Evolutionary conservation across 2,329 filamentous ascomycete species (phyloP).

Genomic region (Colletotrichum falcatum): DNA sequence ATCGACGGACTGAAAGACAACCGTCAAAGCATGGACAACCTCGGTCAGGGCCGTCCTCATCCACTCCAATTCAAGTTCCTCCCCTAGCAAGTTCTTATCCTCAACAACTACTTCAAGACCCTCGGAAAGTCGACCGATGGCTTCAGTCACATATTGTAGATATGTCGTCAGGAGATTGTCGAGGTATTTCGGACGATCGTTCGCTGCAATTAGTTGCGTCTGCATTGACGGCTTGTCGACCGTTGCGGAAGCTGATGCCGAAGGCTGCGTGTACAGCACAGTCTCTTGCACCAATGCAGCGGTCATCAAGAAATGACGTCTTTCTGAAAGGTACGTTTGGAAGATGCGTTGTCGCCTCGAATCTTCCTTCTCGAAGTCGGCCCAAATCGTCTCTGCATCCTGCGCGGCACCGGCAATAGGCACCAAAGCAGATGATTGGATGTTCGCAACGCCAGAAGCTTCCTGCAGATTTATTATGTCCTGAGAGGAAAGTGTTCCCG

Average conservation of each 20-base stretch:
- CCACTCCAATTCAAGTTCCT: constrained; percentile 70
- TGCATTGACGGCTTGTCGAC: constrained; percentile 29
- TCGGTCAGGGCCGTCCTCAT: constrained; percentile 74
- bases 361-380: constrained; percentile 71
- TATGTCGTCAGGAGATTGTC: constrained; percentile 62
- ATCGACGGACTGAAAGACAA: constrained; percentile 78
- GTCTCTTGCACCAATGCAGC: constrained; percentile 67
- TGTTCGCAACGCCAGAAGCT: constrained; percentile 74
- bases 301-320: constrained; percentile 74
- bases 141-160: constrained; percentile 59
- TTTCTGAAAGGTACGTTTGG: constrained; percentile 77
- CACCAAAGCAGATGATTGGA: constrained; percentile 68
- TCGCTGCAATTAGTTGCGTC: constrained; percentile 3
- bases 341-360: constrained; percentile 76
- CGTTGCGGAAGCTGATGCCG: constrained; percentile 18
- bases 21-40: constrained; percentile 77
- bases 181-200: constrained; percentile 49
- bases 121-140: constrained; percentile 62
- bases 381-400: constrained; percentile 67
- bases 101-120: constrained; percentile 65
- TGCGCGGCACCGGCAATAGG: constrained; percentile 62
- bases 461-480: constrained; percentile 82
- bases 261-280: constrained; percentile 55
- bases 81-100: constrained; percentile 60
- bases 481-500: constrained; percentile 79